These are phyloP conservation scores for Hirsutella thompsonii DNA, from an alignment of 2,329 filamentous ascomycete genomes.

Conservation along the genomic window DNA sequence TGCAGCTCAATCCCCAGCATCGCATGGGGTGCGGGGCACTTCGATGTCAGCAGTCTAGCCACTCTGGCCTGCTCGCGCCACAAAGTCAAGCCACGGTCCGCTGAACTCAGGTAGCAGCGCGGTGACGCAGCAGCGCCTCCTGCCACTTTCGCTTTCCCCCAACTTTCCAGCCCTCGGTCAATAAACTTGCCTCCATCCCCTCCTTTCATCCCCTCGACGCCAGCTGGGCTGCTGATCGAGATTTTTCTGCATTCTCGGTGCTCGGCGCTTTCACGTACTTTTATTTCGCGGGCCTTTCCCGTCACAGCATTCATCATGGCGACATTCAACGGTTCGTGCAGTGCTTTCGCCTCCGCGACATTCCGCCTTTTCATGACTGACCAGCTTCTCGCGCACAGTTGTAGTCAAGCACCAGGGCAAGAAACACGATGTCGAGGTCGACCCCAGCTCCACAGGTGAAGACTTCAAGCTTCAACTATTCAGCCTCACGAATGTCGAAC, in stretches of 20 bases:
- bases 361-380: background rate
- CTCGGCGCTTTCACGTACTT: background rate
- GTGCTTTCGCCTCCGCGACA: background rate
- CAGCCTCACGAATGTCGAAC: conserved; percentile 90
- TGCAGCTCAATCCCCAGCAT: too few species aligned
- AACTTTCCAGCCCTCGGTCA: background rate
- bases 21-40: too few species aligned
- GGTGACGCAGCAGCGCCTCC: background rate
- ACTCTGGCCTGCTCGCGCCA: too few species aligned
- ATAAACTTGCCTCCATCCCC: background rate
- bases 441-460: conserved; percentile 72
- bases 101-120: background rate
- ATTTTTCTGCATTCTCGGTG: too few species aligned
- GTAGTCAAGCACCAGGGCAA: conserved; percentile 92
- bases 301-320: conserved; percentile 28
- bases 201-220: background rate
- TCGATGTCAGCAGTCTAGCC: too few species aligned
- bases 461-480: conserved; percentile 93
- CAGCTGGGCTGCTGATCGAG: conserved; percentile 3
- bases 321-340: conserved; percentile 37
- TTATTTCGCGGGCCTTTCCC: background rate
- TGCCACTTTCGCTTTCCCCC: background rate
- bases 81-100: background rate
- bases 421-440: conserved; percentile 87
- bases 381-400: conserved; percentile 36